Evolutionary conservation across 352 stramenopile genomes (phyloP).

Genomic region (Pseudoperonospora humuli): DNA sequence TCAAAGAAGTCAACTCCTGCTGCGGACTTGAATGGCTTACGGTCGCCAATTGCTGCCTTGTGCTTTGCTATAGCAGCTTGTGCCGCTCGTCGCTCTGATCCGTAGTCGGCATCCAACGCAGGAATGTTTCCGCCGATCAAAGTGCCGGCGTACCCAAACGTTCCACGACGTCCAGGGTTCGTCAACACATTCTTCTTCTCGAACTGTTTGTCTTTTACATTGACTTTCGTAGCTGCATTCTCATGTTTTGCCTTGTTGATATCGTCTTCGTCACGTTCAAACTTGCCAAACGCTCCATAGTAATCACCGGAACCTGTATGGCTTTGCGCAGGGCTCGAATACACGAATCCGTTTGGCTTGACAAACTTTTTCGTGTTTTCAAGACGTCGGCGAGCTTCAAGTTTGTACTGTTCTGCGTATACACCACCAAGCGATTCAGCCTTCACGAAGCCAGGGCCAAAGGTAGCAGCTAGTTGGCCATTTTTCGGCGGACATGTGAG

Average conservation of each 20-base stretch:
- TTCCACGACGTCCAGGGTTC: conserved; percentile 53
- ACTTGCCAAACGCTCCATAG: conserved; percentile 61
- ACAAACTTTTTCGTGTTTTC: conserved; percentile 67
- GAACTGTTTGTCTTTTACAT: conserved; percentile 47
- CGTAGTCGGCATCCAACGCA: conserved; percentile 53
- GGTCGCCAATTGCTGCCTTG: no score
- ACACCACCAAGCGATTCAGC: conserved; percentile 50
- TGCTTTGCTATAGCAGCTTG: no score
- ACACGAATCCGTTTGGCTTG: conserved; percentile 62
- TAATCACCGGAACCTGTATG: conserved; percentile 64
- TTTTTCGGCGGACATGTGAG: conserved; percentile 64
- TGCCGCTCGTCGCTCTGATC: conserved; percentile 44
- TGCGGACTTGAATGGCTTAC: no score
- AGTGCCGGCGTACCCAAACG: conserved; percentile 64
- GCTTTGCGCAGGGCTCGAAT: conserved; percentile 54
- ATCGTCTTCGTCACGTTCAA: conserved; percentile 54
- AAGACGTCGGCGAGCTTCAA: conserved; percentile 50
- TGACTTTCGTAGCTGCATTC: no score
- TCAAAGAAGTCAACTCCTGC: no score
- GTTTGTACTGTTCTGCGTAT: conserved; percentile 61
- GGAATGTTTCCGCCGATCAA: conserved; percentile 47
- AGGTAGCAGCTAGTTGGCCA: conserved; percentile 49
- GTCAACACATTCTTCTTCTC: conserved; percentile 67
- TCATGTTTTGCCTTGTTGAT: no score
- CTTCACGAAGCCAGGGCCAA: conserved; percentile 55